Conservation (phyloP, 2,329 filamentous ascomycete genomes). For the Penicillium sp. region DNA sequence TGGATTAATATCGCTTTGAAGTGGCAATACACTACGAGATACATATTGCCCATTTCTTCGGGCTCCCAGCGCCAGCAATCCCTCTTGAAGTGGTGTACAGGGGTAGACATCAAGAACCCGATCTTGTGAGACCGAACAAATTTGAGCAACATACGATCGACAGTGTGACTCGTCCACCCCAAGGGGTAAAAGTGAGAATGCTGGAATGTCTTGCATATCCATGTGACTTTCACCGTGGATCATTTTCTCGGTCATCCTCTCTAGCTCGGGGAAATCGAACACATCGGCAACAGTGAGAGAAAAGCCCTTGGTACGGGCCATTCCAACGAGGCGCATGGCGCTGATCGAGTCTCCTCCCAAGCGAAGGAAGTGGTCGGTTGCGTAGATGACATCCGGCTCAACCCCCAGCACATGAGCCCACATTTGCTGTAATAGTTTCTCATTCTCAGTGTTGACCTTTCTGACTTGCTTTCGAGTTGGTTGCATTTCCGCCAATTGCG, state of each 20-base stretch:
- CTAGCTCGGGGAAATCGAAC: not conserved
- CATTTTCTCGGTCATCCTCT: not conserved
- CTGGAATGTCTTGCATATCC: not conserved
- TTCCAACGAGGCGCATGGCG: not conserved
- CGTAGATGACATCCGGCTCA: not conserved
- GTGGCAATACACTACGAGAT: not conserved
- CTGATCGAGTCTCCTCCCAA: not conserved
- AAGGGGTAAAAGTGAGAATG: not conserved
- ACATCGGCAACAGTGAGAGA: not conserved
- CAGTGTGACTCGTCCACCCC: not conserved
- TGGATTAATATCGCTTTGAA: not conserved
- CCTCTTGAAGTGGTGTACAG: conserved; percentile 3
- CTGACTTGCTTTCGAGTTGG: not conserved
- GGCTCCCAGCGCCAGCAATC: not conserved
- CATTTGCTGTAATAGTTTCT: not conserved
- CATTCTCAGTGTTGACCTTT: not conserved
- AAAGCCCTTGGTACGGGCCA: not conserved
- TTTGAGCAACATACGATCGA: not conserved
- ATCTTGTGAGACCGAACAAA: not conserved
- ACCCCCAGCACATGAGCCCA: not conserved
- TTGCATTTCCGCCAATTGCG: not conserved
- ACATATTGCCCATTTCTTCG: not conserved
- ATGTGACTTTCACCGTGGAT: not conserved
- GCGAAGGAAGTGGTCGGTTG: not conserved
- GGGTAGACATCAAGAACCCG: conserved; percentile 1